Conservation (phyloP, 2,329 filamentous ascomycete species). For the Chaetomium strumarium region DNA sequence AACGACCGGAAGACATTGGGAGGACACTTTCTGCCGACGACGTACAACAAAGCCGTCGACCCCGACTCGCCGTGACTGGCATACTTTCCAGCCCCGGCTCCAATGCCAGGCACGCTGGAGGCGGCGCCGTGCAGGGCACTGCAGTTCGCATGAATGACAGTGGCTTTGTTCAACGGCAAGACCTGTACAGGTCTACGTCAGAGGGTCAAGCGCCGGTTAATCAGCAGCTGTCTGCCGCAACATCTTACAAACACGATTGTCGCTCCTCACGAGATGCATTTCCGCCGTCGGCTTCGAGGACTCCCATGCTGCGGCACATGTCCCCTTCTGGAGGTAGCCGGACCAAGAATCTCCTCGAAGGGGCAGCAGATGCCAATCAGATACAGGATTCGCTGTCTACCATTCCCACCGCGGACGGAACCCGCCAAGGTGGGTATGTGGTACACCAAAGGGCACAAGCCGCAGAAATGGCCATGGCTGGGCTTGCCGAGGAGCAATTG, state of each 20-base stretch:
- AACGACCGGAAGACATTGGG: constrained; percentile 8
- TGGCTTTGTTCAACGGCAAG: neutral
- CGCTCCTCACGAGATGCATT: constrained; percentile 19
- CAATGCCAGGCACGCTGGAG: constrained; percentile 12
- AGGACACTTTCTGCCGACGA: constrained; percentile 18
- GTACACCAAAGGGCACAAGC: constrained; percentile 26
- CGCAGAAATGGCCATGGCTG: constrained; percentile 26
- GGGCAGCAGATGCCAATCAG: constrained; percentile 7
- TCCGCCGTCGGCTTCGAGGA: constrained; percentile 30
- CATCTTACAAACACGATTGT: neutral
- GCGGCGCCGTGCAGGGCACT: constrained; percentile 32
- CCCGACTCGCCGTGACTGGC: constrained; percentile 12
- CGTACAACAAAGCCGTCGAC: constrained; percentile 10
- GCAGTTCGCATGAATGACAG: constrained; percentile 2
- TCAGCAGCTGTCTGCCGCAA: neutral
- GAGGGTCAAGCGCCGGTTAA: constrained; percentile 5
- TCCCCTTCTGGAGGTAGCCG: constrained; percentile 17
- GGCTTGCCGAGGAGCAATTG: constrained; percentile 25
- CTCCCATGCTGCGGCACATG: constrained; percentile 26
- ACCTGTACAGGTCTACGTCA: constrained; percentile 7
- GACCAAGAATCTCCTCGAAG: constrained; percentile 18
- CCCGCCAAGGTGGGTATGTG: constrained; percentile 25
- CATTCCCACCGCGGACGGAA: constrained; percentile 6
- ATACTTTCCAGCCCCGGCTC: constrained; percentile 2
- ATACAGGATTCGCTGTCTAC: constrained; percentile 19